phyloP scores from a whole-genome alignment of 2,329 filamentous ascomycete species.

The Chaetomium olivaceum region DNA sequence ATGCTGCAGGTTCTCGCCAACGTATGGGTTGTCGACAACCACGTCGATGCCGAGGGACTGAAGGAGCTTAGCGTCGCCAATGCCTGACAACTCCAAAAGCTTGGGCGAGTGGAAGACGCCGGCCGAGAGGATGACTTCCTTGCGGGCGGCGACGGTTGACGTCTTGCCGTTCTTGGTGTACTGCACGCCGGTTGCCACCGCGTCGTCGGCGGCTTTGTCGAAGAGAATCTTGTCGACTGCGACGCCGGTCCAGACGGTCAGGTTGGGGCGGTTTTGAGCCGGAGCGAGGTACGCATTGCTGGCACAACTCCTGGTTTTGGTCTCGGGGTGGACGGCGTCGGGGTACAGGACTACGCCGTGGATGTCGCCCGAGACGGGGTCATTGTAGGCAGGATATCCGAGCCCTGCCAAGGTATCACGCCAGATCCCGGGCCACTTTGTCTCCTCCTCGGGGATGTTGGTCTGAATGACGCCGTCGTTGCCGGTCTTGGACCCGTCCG shows the following conservation, averaged over 20 bases:
- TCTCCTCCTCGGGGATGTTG: conserved; percentile 31
- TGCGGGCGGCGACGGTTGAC: conserved; percentile 20
- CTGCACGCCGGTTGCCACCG: conserved; percentile 40
- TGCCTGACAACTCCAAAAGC: conserved; percentile 40
- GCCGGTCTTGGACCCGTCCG: conserved; percentile 28
- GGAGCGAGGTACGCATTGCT: conserved; percentile 40
- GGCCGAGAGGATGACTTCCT: conserved; percentile 46
- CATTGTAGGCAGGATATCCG: conserved; percentile 36
- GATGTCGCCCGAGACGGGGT: conserved; percentile 35
- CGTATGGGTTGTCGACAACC: conserved; percentile 44
- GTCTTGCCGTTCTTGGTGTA: conserved; percentile 28
- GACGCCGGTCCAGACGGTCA: conserved; percentile 38
- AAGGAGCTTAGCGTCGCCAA: conserved; percentile 45
- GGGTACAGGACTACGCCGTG: conserved; percentile 22
- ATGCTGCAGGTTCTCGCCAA: conserved; percentile 46
- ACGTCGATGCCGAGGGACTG: conserved; percentile 40
- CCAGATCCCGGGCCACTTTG: conserved; percentile 39
- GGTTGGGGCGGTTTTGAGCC: conserved; percentile 37
- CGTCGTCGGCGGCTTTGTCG: conserved; percentile 26
- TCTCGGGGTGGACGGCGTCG: conserved; percentile 21
- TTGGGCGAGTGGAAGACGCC: conserved; percentile 43
- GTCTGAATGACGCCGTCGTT: conserved; percentile 40
- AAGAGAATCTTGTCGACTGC: conserved; percentile 40
- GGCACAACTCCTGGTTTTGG: conserved; percentile 33
- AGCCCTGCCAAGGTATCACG: conserved; percentile 39